A percentile compares a stretch with the other conserved stretches of the same genome.
phyloP scores from a whole-genome alignment of 2,329 filamentous ascomycete species.

The Dactylellina haptotyla region DNA sequence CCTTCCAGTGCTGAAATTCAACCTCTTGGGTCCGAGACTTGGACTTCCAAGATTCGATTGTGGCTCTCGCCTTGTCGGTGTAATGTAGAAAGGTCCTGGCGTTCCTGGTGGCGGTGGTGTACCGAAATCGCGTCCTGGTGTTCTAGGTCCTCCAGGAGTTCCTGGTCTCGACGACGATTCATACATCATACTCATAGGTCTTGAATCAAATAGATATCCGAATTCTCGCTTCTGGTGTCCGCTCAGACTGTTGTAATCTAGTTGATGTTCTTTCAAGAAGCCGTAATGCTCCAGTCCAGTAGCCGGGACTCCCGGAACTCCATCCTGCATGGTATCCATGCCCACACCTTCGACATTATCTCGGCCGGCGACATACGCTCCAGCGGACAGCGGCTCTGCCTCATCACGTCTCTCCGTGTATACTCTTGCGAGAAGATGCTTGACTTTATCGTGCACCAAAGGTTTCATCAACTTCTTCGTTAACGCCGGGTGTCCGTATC shows the following conservation, averaged over 20 bases:
- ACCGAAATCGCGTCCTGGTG: neutral
- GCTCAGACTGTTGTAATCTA: conserved; percentile 33
- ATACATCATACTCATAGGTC: conserved; percentile 6
- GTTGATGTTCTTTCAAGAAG: conserved; percentile 40
- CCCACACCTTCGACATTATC: neutral
- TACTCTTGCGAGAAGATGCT: conserved; percentile 84
- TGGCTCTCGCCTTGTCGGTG: neutral
- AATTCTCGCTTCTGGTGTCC: conserved; percentile 34
- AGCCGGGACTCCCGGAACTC: neutral
- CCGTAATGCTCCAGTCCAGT: conserved; percentile 41
- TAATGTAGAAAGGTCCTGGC: conserved; percentile 8
- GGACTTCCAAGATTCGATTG: conserved; percentile 29
- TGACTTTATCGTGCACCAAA: conserved; percentile 92
- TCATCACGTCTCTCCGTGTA: conserved; percentile 84
- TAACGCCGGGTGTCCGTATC: conserved; percentile 90
- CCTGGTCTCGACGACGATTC: conserved; percentile 14
- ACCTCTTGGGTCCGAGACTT: conserved; percentile 9
- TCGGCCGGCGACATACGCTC: neutral
- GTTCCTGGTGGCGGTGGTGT: conserved; percentile 13
- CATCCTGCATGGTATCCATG: conserved; percentile 35
- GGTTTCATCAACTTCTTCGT: conserved; percentile 90
- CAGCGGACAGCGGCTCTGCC: conserved; percentile 62
- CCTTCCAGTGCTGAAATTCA: conserved; percentile 17
- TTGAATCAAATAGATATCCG: conserved; percentile 23
- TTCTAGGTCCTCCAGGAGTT: conserved; percentile 14